These are phyloP conservation scores for Atkinsonella hypoxylon DNA, from an alignment of 2,329 filamentous ascomycete species.

Conservation along the genomic window DNA sequence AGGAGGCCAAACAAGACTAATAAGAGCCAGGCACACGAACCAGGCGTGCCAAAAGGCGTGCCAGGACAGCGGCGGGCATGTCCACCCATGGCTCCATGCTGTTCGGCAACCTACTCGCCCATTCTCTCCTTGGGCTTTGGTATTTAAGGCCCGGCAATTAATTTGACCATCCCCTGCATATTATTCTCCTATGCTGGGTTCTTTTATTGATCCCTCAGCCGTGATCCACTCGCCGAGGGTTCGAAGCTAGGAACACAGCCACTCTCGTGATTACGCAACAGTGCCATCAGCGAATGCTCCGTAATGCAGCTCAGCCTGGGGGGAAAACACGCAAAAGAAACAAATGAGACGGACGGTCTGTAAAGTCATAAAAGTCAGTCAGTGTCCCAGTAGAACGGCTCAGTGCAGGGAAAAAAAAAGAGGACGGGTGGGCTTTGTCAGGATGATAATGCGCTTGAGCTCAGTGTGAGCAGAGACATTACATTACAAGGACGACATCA, in stretches of 20 bases:
- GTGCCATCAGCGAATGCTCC: background rate
- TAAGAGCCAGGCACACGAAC: background rate
- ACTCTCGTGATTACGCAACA: conserved; percentile 1
- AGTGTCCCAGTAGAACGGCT: background rate
- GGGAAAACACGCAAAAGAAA: background rate
- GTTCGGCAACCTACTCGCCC: too few relatives aligned
- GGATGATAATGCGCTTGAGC: background rate
- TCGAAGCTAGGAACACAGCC: background rate
- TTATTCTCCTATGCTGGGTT: too few relatives aligned
- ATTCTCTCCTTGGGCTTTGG: too few relatives aligned
- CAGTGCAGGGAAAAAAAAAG: background rate
- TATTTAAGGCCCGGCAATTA: too few relatives aligned
- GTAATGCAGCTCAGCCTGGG: background rate
- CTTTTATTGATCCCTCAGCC: background rate
- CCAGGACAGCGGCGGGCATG: background rate
- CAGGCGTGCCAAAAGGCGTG: too few relatives aligned
- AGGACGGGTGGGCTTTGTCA: background rate
- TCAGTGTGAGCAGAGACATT: too few relatives aligned
- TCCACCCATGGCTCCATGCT: background rate
- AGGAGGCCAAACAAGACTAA: background rate
- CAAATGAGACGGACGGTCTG: background rate
- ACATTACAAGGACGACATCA: background rate
- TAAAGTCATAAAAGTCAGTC: background rate
- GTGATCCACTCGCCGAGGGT: background rate
- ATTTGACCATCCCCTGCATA: too few relatives aligned